Evolutionary conservation across 2,329 filamentous ascomycete species (phyloP), one percentile per base, ranked within the genome.

Genomic region (Microdochium nivale): DNA sequence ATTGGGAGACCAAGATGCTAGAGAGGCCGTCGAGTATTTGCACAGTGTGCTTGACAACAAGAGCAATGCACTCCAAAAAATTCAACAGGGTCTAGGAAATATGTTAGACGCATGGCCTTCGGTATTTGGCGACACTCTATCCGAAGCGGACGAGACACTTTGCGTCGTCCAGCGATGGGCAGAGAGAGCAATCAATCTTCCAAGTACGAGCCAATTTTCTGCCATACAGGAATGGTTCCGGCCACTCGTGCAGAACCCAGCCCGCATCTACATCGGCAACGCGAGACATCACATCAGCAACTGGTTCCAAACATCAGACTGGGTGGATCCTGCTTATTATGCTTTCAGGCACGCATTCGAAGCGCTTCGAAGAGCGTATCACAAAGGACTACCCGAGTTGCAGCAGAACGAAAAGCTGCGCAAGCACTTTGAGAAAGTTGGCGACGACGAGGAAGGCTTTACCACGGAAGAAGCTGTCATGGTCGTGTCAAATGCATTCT

Each of bases 221-320:
- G 25, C 48, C 11, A 40, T 50, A 4, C 27, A 37, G 48, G 47
- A 49, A n/a, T 50, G 48, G 48, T 40, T 50, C 33, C 14, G 32
- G 33, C 48, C 48, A 5, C 32, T 50, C 14, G 33, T 50, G 19
- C 30, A 25, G 24, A 43, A 50, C n/a, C 35, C 49, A n/a, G 19
- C 19, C 5, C 33, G 35, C 23, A 47, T 51, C 13, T 51, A 46
- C 49, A 46, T 51, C 9, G 37, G 37, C 8, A 46, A 46, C 16
- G 37, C 49, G 7, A 27, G 23, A 19, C n/a, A 23, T 11, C 49
- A 51, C 23, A 46, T 44, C 33, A 4, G 35, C 33, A 40, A 49
- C 32, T 49, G 32, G 48, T 40, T 49, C 23, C 27, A 35, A 3
- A 49, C 48, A 35, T 40, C 32, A 11, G 30, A 37, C 10, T 49